These are phyloP conservation scores for Schizochytrium sp. DNA, from an alignment of 108 stramenopile species.

Conservation along the genomic window DNA sequence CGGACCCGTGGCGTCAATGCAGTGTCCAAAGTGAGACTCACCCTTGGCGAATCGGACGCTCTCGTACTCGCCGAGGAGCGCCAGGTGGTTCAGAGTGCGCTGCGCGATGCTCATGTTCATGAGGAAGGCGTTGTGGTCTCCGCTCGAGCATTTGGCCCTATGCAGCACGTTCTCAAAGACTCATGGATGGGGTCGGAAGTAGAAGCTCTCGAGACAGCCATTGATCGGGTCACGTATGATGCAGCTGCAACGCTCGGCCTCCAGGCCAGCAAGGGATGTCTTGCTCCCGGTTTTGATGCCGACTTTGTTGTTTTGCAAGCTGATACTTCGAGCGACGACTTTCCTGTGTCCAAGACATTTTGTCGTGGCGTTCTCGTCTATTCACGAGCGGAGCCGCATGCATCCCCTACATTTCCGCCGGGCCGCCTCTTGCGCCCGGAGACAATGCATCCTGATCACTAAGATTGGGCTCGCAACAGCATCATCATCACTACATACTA, in stretches of 20 bases:
- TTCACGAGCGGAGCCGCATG: not conserved
- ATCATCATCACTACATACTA: too few species aligned
- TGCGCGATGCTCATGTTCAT: not conserved
- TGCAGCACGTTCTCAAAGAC: not conserved
- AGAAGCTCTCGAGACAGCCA: not conserved
- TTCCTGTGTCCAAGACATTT: not conserved
- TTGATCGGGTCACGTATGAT: not conserved
- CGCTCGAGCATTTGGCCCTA: not conserved
- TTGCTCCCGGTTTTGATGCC: not conserved
- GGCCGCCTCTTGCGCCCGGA: too few species aligned
- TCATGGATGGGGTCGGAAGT: not conserved
- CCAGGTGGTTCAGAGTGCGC: not conserved
- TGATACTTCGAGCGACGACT: not conserved
- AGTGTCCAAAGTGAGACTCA: not conserved
- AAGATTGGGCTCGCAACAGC: too few species aligned
- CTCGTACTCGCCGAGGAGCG: not conserved
- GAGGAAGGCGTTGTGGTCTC: not conserved
- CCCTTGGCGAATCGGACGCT: not conserved
- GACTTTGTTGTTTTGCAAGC: not conserved
- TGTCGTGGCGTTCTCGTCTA: not conserved
- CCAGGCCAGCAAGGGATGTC: not conserved
- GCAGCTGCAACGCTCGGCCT: not conserved
- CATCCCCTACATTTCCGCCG: too few species aligned
- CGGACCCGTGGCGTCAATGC: not conserved
- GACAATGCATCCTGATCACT: too few species aligned